phyloP scores from a whole-genome alignment of 1,284 basidiomycete genomes.

The Xerocomus tenax region DNA sequence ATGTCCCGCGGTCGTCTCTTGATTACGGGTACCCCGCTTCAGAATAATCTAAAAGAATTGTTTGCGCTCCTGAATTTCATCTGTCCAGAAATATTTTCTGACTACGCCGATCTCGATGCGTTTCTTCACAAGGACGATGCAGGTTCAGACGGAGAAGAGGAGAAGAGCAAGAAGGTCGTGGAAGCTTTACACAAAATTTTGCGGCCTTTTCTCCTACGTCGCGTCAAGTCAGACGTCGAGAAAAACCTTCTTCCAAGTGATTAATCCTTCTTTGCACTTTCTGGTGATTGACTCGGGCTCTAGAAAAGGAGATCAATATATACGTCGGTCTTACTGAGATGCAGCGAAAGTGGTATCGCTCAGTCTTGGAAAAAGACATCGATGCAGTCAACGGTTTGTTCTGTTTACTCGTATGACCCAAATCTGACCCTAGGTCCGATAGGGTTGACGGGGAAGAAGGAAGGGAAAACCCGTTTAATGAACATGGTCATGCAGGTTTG shows the following conservation, averaged over 20 bases:
- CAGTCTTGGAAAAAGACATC: conserved; percentile 95
- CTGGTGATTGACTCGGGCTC: conserved; percentile 2
- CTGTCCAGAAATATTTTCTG: conserved; percentile 74
- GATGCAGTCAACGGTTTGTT: conserved; percentile 87
- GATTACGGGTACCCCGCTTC: conserved; percentile 95
- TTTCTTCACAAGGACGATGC: conserved; percentile 77
- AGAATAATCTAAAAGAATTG: conserved; percentile 96
- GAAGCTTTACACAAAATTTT: conserved; percentile 97
- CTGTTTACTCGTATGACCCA: not conserved
- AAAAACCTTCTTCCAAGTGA: conserved; percentile 87
- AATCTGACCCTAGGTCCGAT: not conserved
- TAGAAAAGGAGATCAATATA: conserved; percentile 98
- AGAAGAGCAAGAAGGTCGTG: conserved; percentile 86
- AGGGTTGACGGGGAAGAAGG: conserved; percentile 92
- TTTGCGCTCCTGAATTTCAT: conserved; percentile 96
- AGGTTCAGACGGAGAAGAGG: conserved; percentile 69
- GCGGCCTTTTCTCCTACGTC: conserved; percentile 85
- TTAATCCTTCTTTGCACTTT: conserved; percentile 20
- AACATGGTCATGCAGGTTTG: conserved; percentile 98
- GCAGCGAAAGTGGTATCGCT: conserved; percentile 97
- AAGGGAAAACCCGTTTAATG: conserved; percentile 94
- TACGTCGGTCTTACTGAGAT: conserved; percentile 97
- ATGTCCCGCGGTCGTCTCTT: conserved; percentile 81
- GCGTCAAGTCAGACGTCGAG: conserved; percentile 97
- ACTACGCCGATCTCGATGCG: conserved; percentile 65